These are phyloP conservation scores for Manihot esculenta DNA, from an alignment of 441 rosid genomes.

Conservation along the genomic window DNA sequence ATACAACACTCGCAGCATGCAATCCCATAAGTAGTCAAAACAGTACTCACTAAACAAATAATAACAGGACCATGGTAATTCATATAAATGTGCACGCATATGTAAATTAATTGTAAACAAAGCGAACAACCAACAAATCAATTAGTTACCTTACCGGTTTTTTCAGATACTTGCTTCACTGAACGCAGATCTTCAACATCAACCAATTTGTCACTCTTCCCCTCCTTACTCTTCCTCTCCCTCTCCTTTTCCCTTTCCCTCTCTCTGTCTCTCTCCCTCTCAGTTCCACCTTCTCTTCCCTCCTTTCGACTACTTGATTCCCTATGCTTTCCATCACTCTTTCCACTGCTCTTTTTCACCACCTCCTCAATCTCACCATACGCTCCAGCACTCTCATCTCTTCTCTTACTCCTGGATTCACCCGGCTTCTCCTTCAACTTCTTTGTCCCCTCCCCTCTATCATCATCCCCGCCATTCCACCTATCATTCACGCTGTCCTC, in stretches of 20 bases:
- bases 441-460: conserved; percentile 45
- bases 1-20: background rate
- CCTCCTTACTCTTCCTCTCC: conserved; percentile 54
- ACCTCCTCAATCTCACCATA: conserved; percentile 45
- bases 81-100: background rate
- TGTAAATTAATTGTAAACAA: background rate
- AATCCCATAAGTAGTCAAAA: background rate
- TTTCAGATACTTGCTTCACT: conserved; percentile 51
- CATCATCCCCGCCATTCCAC: conserved; percentile 72
- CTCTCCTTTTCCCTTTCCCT: conserved; percentile 41
- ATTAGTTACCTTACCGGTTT: conserved; percentile 63
- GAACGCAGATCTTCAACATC: conserved; percentile 45
- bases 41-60: background rate
- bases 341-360: conserved; percentile 47
- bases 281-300: conserved; percentile 50
- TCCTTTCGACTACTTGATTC: conserved; percentile 73
- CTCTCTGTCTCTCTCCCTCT: conserved; percentile 41
- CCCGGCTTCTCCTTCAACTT: conserved; percentile 49
- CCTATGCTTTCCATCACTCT: conserved; percentile 64
- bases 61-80: background rate
- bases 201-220: conserved; percentile 48
- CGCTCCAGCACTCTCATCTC: conserved; percentile 39
- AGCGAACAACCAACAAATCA: conserved; percentile 16
- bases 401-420: conserved; percentile 67
- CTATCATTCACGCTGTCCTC: conserved; percentile 63